These are phyloP conservation scores for Botrytis squamosa DNA, from an alignment of 2,329 filamentous ascomycete species.

Conservation along the genomic window DNA sequence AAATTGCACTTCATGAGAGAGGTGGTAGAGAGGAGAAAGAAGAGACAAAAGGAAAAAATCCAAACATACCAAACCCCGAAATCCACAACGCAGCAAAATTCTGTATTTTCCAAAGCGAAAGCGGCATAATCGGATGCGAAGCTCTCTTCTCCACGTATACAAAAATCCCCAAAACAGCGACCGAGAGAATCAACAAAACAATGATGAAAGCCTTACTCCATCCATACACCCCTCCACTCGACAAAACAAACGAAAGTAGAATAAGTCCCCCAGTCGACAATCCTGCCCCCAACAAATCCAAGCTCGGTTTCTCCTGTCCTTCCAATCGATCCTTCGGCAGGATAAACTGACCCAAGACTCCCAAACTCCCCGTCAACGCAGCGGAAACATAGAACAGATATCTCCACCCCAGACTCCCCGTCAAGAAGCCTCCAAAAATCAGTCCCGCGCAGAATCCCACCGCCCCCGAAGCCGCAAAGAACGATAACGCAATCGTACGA, in stretches of 20 bases:
- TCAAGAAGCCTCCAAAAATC: slow-evolving; percentile 43
- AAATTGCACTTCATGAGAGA: too few species aligned
- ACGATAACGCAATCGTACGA: slow-evolving; percentile 42
- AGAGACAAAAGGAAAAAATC: too few species aligned
- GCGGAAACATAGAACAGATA: slow-evolving; percentile 43
- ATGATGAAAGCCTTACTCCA: slow-evolving; percentile 48
- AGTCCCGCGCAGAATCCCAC: slow-evolving; percentile 44
- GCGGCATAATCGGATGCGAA: slow-evolving; percentile 47
- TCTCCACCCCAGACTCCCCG: slow-evolving; percentile 43
- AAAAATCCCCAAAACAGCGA: slow-evolving; percentile 43
- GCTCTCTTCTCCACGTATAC: slow-evolving; percentile 45
- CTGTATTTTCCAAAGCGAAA: slow-evolving; percentile 46
- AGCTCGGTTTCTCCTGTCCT: slow-evolving; percentile 38
- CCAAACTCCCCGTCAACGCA: slow-evolving; percentile 39
- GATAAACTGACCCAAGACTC: slow-evolving; percentile 39
- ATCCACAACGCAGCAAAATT: slow-evolving; percentile 49
- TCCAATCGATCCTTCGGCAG: slow-evolving; percentile 43
- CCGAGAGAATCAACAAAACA: slow-evolving; percentile 42
- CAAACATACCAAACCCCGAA: slow-evolving; percentile 42
- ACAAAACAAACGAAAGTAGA: slow-evolving; percentile 46
- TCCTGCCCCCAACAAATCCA: slow-evolving; percentile 45
- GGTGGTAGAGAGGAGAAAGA: neutral
- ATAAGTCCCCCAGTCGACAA: slow-evolving; percentile 46
- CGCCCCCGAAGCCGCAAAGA: slow-evolving; percentile 43
- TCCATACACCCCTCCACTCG: slow-evolving; percentile 47